Percentiles rank a stretch among this genome's conserved stretches.
Conservation (phyloP, 352 stramenopile species). For the Pythium aristosporum region DNA sequence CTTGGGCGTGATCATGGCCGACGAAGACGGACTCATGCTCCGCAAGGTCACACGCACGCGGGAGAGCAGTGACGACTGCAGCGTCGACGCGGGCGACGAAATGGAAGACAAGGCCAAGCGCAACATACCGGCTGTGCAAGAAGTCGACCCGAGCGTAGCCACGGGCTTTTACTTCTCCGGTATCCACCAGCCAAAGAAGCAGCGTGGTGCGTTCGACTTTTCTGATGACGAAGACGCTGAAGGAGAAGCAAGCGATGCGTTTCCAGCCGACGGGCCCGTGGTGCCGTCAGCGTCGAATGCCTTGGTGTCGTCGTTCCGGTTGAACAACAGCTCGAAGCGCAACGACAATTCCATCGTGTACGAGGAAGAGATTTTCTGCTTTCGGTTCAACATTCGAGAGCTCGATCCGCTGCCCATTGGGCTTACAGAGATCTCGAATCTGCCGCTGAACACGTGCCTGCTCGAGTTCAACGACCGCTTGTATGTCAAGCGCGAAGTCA, state of each 20-base stretch:
- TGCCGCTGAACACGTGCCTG: slow-evolving; percentile 81
- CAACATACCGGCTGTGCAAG: not conserved
- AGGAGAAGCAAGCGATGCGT: not conserved
- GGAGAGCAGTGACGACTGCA: not conserved
- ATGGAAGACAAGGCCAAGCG: slow-evolving; percentile 3
- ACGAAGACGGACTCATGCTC: slow-evolving; percentile 42
- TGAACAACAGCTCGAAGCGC: not conserved
- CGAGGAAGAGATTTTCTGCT: slow-evolving; percentile 54
- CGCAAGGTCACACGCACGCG: slow-evolving; percentile 5
- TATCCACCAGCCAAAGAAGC: slow-evolving; percentile 2
- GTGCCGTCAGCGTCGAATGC: not conserved
- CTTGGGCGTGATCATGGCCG: slow-evolving; percentile 43
- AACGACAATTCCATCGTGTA: slow-evolving; percentile 2
- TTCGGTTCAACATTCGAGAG: slow-evolving; percentile 66
- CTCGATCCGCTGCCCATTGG: slow-evolving; percentile 64
- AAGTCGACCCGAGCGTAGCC: slow-evolving; percentile 1
- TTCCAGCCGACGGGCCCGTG: no score
- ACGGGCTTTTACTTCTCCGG: slow-evolving; percentile 23
- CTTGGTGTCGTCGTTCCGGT: not conserved
- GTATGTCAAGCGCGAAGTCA: slow-evolving; percentile 70
- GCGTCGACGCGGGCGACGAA: not conserved
- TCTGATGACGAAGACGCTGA: slow-evolving; percentile 20
- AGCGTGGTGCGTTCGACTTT: slow-evolving; percentile 19
- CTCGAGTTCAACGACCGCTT: slow-evolving; percentile 70
- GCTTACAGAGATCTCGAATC: slow-evolving; percentile 58